These are phyloP conservation scores for Graphilbum ipis-grandicollis DNA, from an alignment of 2,329 filamentous ascomycete species.

Conservation along the genomic window DNA sequence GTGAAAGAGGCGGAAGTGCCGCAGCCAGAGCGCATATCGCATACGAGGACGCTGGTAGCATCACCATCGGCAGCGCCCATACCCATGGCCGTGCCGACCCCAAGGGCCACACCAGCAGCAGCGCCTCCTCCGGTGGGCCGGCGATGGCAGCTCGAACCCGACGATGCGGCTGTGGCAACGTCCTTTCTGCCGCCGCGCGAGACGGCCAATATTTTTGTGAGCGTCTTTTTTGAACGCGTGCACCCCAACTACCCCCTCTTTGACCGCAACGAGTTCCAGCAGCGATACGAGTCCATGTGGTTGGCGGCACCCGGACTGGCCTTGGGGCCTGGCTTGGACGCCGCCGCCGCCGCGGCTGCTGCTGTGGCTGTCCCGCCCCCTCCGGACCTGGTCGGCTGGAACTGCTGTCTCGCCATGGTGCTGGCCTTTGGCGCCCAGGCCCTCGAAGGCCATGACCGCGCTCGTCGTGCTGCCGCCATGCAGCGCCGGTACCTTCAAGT, in stretches of 20 bases:
- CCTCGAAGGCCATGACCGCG: conserved; percentile 7
- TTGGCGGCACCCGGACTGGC: not conserved
- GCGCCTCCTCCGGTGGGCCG: conserved; percentile 2
- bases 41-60: too few relatives aligned
- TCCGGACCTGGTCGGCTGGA: conserved; percentile 7
- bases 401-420: conserved; percentile 9
- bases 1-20: too few relatives aligned
- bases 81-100: not conserved
- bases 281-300: conserved; percentile 7
- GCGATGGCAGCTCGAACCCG: conserved; percentile 2
- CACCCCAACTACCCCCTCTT: conserved; percentile 9
- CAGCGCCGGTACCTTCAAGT: conserved; percentile 7
- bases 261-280: conserved; percentile 3
- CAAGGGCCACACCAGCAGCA: not conserved
- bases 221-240: conserved; percentile 8
- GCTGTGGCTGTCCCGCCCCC: not conserved
- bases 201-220: conserved; percentile 7
- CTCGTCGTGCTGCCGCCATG: conserved; percentile 2
- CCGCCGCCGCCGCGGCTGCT: not conserved
- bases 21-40: too few relatives aligned
- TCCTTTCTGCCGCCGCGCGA: conserved; percentile 7
- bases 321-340: too few relatives aligned
- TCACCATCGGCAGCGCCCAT: not conserved
- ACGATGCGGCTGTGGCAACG: conserved; percentile 3
- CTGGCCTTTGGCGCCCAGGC: conserved; percentile 9